These are phyloP conservation scores for Cyclotella kingstonii DNA, from an alignment of 108 stramenopile species.

Conservation along the genomic window DNA sequence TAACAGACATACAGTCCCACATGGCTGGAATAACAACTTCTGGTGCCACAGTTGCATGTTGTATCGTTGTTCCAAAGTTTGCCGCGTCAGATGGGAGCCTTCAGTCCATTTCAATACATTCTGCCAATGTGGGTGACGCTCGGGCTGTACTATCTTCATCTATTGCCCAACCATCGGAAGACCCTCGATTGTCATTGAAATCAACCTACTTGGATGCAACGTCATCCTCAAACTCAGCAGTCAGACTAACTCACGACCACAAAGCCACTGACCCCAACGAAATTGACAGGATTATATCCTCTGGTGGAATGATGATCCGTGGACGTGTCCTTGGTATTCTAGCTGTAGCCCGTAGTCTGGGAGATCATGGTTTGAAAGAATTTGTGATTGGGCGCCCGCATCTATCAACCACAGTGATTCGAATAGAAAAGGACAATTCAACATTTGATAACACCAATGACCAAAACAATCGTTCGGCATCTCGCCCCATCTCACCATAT, in stretches of 20 bases:
- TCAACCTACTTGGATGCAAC: background rate
- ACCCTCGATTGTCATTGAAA: background rate
- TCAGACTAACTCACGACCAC: slow-evolving; percentile 77
- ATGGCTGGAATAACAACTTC: slow-evolving; percentile 72
- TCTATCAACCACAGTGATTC: slow-evolving; percentile 35
- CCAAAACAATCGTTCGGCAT: background rate
- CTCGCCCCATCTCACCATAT: slow-evolving; percentile 1
- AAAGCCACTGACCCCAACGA: slow-evolving; percentile 75
- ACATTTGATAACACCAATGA: background rate
- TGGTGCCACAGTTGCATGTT: slow-evolving; percentile 93
- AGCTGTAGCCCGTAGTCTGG: slow-evolving; percentile 83
- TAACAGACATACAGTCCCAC: slow-evolving; percentile 86
- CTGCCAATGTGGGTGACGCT: slow-evolving; percentile 96
- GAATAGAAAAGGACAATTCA: slow-evolving; percentile 6
- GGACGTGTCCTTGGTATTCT: slow-evolving; percentile 84
- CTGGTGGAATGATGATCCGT: slow-evolving; percentile 81
- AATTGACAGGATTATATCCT: slow-evolving; percentile 63
- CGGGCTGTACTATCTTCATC: slow-evolving; percentile 78
- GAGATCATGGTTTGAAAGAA: slow-evolving; percentile 89
- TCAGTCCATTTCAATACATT: slow-evolving; percentile 53
- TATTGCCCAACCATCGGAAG: background rate
- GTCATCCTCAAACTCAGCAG: slow-evolving; percentile 10
- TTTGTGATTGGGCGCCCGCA: slow-evolving; percentile 82
- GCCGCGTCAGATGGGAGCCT: slow-evolving; percentile 2
- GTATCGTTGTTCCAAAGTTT: slow-evolving; percentile 64